phyloP scores from a whole-genome alignment of 2,329 filamentous ascomycete genomes.

The Alternaria ethzedia region DNA sequence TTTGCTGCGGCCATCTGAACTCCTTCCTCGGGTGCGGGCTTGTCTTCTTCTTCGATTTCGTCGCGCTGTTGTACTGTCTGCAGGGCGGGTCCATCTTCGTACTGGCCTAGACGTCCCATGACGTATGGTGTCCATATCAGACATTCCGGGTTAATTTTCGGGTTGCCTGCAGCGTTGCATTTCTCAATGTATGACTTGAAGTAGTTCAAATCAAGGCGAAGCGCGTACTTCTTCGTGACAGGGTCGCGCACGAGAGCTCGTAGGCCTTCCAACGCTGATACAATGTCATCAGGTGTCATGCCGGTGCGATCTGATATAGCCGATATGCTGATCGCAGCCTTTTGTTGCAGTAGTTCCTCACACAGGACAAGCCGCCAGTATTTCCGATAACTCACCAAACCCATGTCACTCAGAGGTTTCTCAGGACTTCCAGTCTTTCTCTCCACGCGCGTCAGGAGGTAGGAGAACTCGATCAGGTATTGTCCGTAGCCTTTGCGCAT shows the following conservation, averaged over 20 bases:
- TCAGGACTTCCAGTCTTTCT: slow-evolving; percentile 94
- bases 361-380: slow-evolving; percentile 95
- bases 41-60: slow-evolving; percentile 62
- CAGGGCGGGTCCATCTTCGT: slow-evolving; percentile 80
- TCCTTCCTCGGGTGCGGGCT: slow-evolving; percentile 51
- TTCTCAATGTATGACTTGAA: slow-evolving; percentile 87
- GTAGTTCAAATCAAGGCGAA: slow-evolving; percentile 84
- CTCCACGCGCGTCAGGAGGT: slow-evolving; percentile 91
- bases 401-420: slow-evolving; percentile 98
- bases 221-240: slow-evolving; percentile 84
- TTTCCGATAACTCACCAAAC: slow-evolving; percentile 93
- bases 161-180: slow-evolving; percentile 87
- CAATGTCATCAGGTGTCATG: slow-evolving; percentile 94
- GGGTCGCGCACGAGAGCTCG: slow-evolving; percentile 90
- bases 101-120: slow-evolving; percentile 86
- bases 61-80: slow-evolving; percentile 88
- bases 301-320: slow-evolving; percentile 87
- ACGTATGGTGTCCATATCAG: slow-evolving; percentile 97
- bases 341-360: slow-evolving; percentile 75
- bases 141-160: slow-evolving; percentile 78
- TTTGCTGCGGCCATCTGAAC: slow-evolving; percentile 48
- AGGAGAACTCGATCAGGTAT: slow-evolving; percentile 96
- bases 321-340: slow-evolving; percentile 61
- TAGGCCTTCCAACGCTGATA: slow-evolving; percentile 89
- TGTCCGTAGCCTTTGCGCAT: slow-evolving; percentile 97